These are phyloP conservation scores for Fusarium sp. DNA, from an alignment of 2,329 filamentous ascomycete genomes.

Conservation along the genomic window DNA sequence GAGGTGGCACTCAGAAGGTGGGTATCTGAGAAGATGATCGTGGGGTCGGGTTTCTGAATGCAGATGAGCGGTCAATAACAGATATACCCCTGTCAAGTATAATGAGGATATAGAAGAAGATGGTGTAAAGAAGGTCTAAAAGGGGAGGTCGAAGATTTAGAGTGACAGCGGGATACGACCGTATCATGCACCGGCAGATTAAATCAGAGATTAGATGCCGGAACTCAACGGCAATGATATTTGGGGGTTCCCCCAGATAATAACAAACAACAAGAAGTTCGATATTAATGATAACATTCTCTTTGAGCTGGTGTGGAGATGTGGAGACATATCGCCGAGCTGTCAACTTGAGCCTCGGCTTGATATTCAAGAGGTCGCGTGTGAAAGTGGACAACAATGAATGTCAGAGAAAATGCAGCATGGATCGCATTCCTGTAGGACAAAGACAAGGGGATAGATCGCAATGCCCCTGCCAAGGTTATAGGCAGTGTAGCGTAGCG, in stretches of 20 bases:
- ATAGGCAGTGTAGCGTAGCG: constrained; percentile 7
- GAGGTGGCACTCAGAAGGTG: constrained; percentile 32
- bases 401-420: neutral
- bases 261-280: constrained; percentile 21
- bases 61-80: constrained; percentile 39
- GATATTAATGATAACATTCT: constrained; percentile 10
- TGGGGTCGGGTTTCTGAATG: constrained; percentile 38
- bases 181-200: constrained; percentile 40
- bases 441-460: constrained; percentile 30
- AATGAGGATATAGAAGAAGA: constrained; percentile 31
- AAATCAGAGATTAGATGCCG: constrained; percentile 22
- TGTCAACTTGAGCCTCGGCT: constrained; percentile 38
- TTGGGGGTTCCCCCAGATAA: constrained; percentile 16
- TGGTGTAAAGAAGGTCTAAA: constrained; percentile 41
- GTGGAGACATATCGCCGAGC: constrained; percentile 28
- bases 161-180: constrained; percentile 33
- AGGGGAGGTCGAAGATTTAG: constrained; percentile 24
- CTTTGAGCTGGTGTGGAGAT: constrained; percentile 16
- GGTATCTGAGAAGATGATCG: constrained; percentile 35
- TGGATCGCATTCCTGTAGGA: constrained; percentile 11
- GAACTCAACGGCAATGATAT: constrained; percentile 17
- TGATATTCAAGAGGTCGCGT: constrained; percentile 29
- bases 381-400: constrained; percentile 33
- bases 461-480: constrained; percentile 36
- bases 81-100: constrained; percentile 38